Evolutionary conservation across 768 basidiomycete species (phyloP), one percentile per base, ranked within the genome.

Genomic region (Neoboletus magnificus): DNA sequence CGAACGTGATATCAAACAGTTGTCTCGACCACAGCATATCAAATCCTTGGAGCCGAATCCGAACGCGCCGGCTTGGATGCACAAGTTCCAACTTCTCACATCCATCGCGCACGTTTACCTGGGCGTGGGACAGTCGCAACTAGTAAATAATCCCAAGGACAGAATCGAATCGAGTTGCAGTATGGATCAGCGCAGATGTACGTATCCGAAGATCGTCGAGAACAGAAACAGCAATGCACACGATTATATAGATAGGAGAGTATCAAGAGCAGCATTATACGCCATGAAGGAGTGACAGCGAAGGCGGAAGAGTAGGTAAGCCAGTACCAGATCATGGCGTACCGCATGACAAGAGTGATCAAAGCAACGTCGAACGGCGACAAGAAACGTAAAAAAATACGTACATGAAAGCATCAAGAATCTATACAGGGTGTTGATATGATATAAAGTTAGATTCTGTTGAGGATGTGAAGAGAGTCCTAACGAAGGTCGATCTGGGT

Each of bases 271-370:
- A 42, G 30, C 50, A 36, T 43, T 25, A 29, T 35, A 42, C 37
- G 53, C 52, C 60, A 60, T 48, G 55, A 54, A 57, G 6, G 64
- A 65, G 57, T 36, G 55, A 47, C 54, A 36, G 16, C 2, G 27
- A 63, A 55, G 23, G n/a, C 12, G 32, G 35, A n/a, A 35, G 33
- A 27, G 18, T 27, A n/a, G 57, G 49, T 48, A 65, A 32, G 48
- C 58, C 63, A 23, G 58, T 59, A 55, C 55, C 58, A 44, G 15
- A 54, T 53, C 57, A 62, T 58, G 60, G 55, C 55, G 18, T 37
- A 50, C 49, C 39, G 29, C 22, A 47, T 45, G 44, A 56, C 56
- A 50, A 50, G 35, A 39, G 16, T n/a, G n/a, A 58, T 48, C 45
- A 50, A 55, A 55, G 25, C 48, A 50, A 43, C 7, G 36, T 48